Evolutionary conservation across 805 yeast species (phyloP), one percentile per base, ranked within the genome.

Genomic region (Candida verbasci): DNA sequence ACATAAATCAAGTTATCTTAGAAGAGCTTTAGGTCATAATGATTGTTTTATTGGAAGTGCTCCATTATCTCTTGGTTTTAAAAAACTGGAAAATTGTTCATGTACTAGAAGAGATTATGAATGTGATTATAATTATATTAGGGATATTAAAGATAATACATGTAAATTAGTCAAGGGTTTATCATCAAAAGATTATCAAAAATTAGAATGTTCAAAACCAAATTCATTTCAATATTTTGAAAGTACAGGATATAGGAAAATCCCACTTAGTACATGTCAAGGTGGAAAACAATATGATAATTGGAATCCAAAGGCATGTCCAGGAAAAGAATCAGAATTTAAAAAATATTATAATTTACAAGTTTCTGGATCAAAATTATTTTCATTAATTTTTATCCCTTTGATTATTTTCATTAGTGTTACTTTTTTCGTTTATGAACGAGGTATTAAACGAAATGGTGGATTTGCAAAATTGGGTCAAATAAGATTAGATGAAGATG

Each of bases 171-270:
- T 88, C n/a, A 65, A 70, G 15, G 97, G 96, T 0, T 65, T 76
- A 37, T 56, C 70, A 4, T 86, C 94, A 6, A 70, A 76, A 10
- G 85, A 86, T 51, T 78, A 80, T 38, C 47, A 53, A 47, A 61
- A 72, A 18, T 74, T 70, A 39, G 69, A 74, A 38, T 86, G 97
- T 58, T 68, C 65, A 38, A 66, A 70, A 39, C 66, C 76, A 3
- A 70, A 69, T 29, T 70, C 72, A 1, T 65, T 80, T 43, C 88
- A 86, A 53, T 89, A 78, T 56, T 86, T 80, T 69, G 82, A 82
- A 46, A 87, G 96, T 11, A 88, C 97, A 1, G 98, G 97, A 1
- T 93, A 93, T 58, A 77, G 98, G 55, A 79, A 78, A 49, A 74
- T 89, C 18, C 93, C 96, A 1, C 55, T 85, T 38, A 81, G 93